Percentiles rank a stretch among this genome's conserved stretches.
Conservation (phyloP, 176 grass and related monocot species). For the sorghum (Sorghum bicolor) region Sorghum_bicolor_NCBIv3 NC_012870.2:66881001-66881500, state of each 20-base stretch:
- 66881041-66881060: conserved; percentile 46
- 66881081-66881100: not conserved
- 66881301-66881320: not conserved
- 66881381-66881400: not conserved
- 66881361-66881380: not conserved
- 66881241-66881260: conserved; percentile 85
- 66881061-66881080: conserved; percentile 26
- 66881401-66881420: conserved; percentile 36
- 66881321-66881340: not conserved
- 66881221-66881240: conserved; percentile 56
- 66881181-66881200: conserved; percentile 72
- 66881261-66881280: conserved; percentile 55
- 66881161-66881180: conserved; percentile 61
- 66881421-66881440: conserved; percentile 81
- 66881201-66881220: conserved; percentile 64
- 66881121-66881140: conserved; percentile 41
- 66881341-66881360: not conserved
- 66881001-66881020: not conserved
- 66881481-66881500: conserved; percentile 56
- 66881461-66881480: conserved; percentile 75
- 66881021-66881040: conserved; percentile 9
- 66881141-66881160: conserved; percentile 75
- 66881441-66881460: conserved; percentile 81
- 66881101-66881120: conserved; percentile 25
- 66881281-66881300: not conserved